Conservation (phyloP, 2,329 filamentous ascomycete species). For the Dactylellina cionopaga region DNA sequence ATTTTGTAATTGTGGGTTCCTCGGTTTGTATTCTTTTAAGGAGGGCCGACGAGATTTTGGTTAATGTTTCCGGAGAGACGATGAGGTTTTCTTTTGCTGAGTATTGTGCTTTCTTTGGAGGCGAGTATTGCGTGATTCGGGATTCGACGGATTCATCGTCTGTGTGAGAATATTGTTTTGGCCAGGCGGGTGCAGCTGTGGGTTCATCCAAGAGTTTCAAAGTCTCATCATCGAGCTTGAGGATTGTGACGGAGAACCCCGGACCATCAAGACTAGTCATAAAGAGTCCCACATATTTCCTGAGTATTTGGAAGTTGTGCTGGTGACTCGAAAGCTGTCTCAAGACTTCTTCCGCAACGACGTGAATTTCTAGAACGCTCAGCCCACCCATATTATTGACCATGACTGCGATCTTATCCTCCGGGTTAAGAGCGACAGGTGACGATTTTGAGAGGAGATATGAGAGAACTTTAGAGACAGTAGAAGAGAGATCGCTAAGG, state of each 20-base stretch:
- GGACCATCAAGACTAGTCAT: constrained; percentile 82
- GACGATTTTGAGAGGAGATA: constrained; percentile 68
- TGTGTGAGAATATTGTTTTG: constrained; percentile 60
- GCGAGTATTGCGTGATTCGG: constrained; percentile 25
- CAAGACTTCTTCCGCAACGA: constrained; percentile 75
- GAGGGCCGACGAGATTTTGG: constrained; percentile 15
- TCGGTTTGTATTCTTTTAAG: constrained; percentile 72
- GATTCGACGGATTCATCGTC: not conserved
- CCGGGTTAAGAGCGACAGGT: constrained; percentile 63
- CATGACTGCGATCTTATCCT: constrained; percentile 73
- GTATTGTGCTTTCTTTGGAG: constrained; percentile 10
- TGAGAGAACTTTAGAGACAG: constrained; percentile 68
- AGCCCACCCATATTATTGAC: constrained; percentile 81
- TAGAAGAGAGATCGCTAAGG: constrained; percentile 60
- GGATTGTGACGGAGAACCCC: constrained; percentile 77
- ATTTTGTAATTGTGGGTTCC: constrained; percentile 77
- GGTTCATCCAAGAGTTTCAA: constrained; percentile 76
- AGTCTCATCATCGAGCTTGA: constrained; percentile 73
- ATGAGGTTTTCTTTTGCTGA: not conserved
- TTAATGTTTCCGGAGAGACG: not conserved
- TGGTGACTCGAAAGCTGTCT: constrained; percentile 70
- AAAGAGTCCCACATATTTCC: constrained; percentile 75
- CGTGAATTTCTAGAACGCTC: constrained; percentile 76
- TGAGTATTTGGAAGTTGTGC: constrained; percentile 69
- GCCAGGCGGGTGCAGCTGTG: constrained; percentile 76